These are phyloP conservation scores for Sedum album DNA, from an alignment of 164 flowering plant species.

Conservation along the genomic window DNA sequence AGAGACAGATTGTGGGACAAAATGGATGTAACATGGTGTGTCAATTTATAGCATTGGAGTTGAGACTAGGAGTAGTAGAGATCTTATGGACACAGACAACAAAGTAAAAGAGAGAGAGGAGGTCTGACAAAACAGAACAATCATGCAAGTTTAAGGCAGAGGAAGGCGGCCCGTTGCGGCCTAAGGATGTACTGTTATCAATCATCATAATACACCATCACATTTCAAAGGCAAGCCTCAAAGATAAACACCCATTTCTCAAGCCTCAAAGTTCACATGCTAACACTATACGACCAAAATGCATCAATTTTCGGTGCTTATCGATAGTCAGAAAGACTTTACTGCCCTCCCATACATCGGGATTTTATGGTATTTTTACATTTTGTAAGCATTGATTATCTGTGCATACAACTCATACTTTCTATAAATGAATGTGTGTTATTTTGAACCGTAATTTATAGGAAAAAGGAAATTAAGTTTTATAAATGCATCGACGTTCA, in stretches of 20 bases:
- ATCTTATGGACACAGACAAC: not conserved
- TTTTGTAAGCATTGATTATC: too few relatives aligned
- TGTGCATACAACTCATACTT: too few relatives aligned
- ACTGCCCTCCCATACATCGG: too few relatives aligned
- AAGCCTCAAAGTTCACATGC: not conserved
- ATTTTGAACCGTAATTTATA: too few relatives aligned
- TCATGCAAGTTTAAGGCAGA: not conserved
- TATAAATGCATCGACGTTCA: too few relatives aligned
- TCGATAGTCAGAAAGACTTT: too few relatives aligned
- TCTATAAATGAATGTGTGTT: too few relatives aligned
- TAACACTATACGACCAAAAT: too few relatives aligned
- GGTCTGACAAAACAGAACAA: not conserved
- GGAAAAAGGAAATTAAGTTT: too few relatives aligned
- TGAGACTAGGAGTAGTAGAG: not conserved
- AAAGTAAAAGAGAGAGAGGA: not conserved
- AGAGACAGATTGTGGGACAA: slow-evolving; percentile 4
- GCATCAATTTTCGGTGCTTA: too few relatives aligned
- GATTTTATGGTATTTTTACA: too few relatives aligned
- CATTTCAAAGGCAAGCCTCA: not conserved
- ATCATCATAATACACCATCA: not conserved
- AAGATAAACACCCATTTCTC: not conserved
- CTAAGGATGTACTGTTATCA: not conserved
- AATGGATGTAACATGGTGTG: not conserved
- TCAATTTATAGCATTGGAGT: not conserved
- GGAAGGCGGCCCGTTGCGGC: slow-evolving; percentile 2